Percentiles rank a stretch among this genome's conserved stretches.
Conservation (phyloP, 2,329 filamentous ascomycete species). For the Bipolaris bicolor region DNA sequence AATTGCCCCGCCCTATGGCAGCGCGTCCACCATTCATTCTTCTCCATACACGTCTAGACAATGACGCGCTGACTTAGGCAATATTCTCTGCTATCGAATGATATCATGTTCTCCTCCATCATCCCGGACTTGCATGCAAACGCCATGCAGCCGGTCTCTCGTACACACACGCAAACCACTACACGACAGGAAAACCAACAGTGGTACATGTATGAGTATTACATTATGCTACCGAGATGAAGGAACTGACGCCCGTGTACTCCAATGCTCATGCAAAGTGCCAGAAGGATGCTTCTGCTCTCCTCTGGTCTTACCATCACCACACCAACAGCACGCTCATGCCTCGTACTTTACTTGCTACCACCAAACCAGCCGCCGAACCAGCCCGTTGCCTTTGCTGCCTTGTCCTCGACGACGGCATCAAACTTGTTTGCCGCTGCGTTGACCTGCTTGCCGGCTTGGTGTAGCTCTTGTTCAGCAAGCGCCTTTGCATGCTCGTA, state of each 20-base stretch:
- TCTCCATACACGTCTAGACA: background rate
- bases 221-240: slow-evolving; percentile 16
- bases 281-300: slow-evolving; percentile 4
- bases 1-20: slow-evolving; percentile 15
- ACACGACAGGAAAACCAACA: background rate
- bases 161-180: background rate
- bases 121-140: background rate
- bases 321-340: slow-evolving; percentile 3
- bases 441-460: slow-evolving; percentile 58
- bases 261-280: slow-evolving; percentile 37
- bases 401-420: slow-evolving; percentile 77
- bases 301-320: slow-evolving; percentile 1
- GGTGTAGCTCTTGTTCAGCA: slow-evolving; percentile 53
- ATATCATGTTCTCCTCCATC: background rate
- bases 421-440: slow-evolving; percentile 76
- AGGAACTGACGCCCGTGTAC: slow-evolving; percentile 25
- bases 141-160: background rate
- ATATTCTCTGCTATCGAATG: background rate
- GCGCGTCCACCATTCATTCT: slow-evolving; percentile 10
- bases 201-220: background rate
- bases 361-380: slow-evolving; percentile 88
- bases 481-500: slow-evolving; percentile 66
- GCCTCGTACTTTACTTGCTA: slow-evolving; percentile 47
- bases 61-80: background rate
- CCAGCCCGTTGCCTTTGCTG: slow-evolving; percentile 81